Conservation (phyloP, 441 rosid genomes). For the Flueggea neowawraea region DNA sequence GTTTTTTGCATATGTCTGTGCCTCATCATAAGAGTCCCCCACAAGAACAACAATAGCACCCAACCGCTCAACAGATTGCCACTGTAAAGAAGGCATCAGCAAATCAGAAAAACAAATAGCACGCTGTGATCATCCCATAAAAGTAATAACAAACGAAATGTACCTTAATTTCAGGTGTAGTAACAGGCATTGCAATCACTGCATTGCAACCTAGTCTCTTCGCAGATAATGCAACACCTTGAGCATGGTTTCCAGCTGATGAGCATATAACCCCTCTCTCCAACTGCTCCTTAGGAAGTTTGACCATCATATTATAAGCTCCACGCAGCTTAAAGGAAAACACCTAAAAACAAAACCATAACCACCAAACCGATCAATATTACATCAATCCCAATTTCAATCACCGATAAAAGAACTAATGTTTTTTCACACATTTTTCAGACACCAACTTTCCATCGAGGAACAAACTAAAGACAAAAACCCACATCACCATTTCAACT, state of each 20-base stretch:
- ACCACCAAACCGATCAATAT: too few species aligned
- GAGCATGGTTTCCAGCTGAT: slow-evolving; percentile 99
- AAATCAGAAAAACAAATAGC: slow-evolving; percentile 8
- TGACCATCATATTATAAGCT: slow-evolving; percentile 96
- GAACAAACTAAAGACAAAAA: too few species aligned
- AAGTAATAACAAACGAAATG: not conserved
- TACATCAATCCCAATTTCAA: too few species aligned
- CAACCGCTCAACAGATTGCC: slow-evolving; percentile 76
- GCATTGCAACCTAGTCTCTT: slow-evolving; percentile 67
- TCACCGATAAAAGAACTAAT: too few species aligned
- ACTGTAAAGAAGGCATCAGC: slow-evolving; percentile 36
- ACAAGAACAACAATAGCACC: slow-evolving; percentile 80
- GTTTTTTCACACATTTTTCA: too few species aligned
- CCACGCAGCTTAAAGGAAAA: slow-evolving; percentile 97
- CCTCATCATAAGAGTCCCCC: slow-evolving; percentile 93
- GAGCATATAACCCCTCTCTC: slow-evolving; percentile 86
- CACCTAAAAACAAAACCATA: slow-evolving; percentile 36
- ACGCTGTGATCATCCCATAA: not conserved
- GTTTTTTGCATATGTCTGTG: slow-evolving; percentile 81
- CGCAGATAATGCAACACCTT: slow-evolving; percentile 95
- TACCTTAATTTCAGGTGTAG: slow-evolving; percentile 96
- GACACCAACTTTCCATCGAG: too few species aligned
- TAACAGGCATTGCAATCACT: slow-evolving; percentile 83
- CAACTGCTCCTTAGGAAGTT: slow-evolving; percentile 60
- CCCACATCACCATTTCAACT: too few species aligned